A percentile compares a stretch with the other conserved stretches of the same genome.
These are phyloP conservation scores for Neurospora sp. DNA, from an alignment of 495 filamentous ascomycete genomes.

Conservation along the genomic window DNA sequence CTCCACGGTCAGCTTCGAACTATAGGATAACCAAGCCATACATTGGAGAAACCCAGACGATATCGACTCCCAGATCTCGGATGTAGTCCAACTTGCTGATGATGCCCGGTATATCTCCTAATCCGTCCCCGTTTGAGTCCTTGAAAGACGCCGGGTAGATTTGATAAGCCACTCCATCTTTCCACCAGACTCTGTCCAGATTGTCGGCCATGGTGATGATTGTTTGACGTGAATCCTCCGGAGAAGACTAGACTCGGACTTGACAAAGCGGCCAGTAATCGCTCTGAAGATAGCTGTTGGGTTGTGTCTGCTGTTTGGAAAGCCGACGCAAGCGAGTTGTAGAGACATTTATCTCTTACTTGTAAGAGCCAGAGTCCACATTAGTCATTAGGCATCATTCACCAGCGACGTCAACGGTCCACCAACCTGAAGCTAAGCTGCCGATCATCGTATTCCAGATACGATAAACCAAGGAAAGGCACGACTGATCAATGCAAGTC, in stretches of 20 bases:
- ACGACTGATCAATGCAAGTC: background rate
- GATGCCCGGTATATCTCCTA: conserved; percentile 60
- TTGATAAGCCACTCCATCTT: conserved; percentile 48
- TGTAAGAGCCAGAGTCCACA: background rate
- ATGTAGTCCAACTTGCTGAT: conserved; percentile 58
- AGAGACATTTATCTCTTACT: background rate
- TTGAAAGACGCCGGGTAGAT: conserved; percentile 62
- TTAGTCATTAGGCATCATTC: background rate
- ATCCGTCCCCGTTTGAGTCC: conserved; percentile 57
- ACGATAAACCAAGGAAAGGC: background rate
- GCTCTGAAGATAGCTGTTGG: background rate
- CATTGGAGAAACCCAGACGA: conserved; percentile 60
- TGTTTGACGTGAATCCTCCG: background rate
- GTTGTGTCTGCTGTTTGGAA: background rate
- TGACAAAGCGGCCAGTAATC: background rate
- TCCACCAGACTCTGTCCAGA: conserved; percentile 24
- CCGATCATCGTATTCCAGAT: background rate
- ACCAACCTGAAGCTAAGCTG: background rate
- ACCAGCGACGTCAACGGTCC: background rate
- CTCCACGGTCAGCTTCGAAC: too few species aligned
- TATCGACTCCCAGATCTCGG: conserved; percentile 50
- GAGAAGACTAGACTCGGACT: background rate
- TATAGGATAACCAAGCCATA: background rate
- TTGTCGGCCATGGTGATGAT: conserved; percentile 1
- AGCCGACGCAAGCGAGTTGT: background rate